A percentile compares a stretch with the other conserved stretches of the same genome.
These are phyloP conservation scores for sorghum (Sorghum bicolor) DNA, from an alignment of 176 grass and related monocot species.

Conservation along the genomic window Sorghum_bicolor_NCBIv3 NC_012876.2:63354501-63355000, in stretches of 20 bases:
- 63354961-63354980: background rate
- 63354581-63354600: background rate
- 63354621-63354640: constrained; percentile 47
- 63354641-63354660: constrained; percentile 5
- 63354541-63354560: background rate
- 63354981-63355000: background rate
- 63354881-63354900: background rate
- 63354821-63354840: background rate
- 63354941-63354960: background rate
- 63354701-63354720: background rate
- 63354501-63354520: background rate
- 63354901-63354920: constrained; percentile 10
- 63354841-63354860: background rate
- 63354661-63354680: constrained; percentile 23
- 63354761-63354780: background rate
- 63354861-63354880: background rate
- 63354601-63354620: background rate
- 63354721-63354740: constrained; percentile 3
- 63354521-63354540: background rate
- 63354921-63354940: background rate
- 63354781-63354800: background rate
- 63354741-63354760: background rate
- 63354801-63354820: background rate
- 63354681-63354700: background rate
- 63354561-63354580: background rate